These are phyloP conservation scores for Zea mays DNA, from an alignment of 176 grass and related monocot species.

Conservation along the genomic window Zm-B73-REFERENCE-NAM-5.0 NC_050096.1:280668501-280669000, in stretches of 20 bases:
- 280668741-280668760: conserved; percentile 94
- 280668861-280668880: conserved; percentile 75
- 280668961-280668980: conserved; percentile 94
- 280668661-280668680: conserved; percentile 33
- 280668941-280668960: conserved; percentile 88
- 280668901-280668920: conserved; percentile 84
- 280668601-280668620: not conserved
- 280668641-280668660: conserved; percentile 10
- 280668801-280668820: conserved; percentile 67
- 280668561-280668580: conserved; percentile 1
- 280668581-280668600: conserved; percentile 1
- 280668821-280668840: conserved; percentile 76
- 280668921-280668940: conserved; percentile 72
- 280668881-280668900: conserved; percentile 79
- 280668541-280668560: conserved; percentile 24
- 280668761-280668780: conserved; percentile 78
- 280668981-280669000: conserved; percentile 60
- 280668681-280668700: conserved; percentile 19
- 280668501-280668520: not conserved
- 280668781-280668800: conserved; percentile 75
- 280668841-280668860: conserved; percentile 70
- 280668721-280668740: conserved; percentile 83
- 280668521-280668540: conserved; percentile 1
- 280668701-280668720: conserved; percentile 14
- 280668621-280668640: conserved; percentile 5